Conservation (phyloP, 805 yeast species). For the Monosporozyma siamensis region DNA sequence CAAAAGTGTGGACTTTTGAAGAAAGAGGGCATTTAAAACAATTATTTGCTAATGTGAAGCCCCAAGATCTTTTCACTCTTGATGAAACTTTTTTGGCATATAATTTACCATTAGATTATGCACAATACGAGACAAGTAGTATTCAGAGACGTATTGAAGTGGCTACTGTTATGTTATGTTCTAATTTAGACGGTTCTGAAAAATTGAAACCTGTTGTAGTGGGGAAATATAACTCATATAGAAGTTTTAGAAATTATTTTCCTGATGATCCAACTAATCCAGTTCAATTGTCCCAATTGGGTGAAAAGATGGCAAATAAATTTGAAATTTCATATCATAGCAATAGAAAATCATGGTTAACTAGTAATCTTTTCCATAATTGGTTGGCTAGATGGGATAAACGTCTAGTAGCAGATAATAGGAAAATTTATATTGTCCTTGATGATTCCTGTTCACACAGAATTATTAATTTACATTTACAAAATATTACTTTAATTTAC, state of each 20-base stretch:
- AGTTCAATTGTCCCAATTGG: slow-evolving; percentile 22
- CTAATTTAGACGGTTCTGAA: slow-evolving; percentile 55
- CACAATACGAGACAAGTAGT: slow-evolving; percentile 35
- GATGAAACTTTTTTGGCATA: slow-evolving; percentile 55
- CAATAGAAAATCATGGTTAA: slow-evolving; percentile 53
- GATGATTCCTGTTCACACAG: slow-evolving; percentile 60
- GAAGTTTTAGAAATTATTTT: slow-evolving; percentile 32
- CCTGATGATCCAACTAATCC: slow-evolving; percentile 26
- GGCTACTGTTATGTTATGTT: slow-evolving; percentile 51
- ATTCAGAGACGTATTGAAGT: slow-evolving; percentile 33
- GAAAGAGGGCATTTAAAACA: slow-evolving; percentile 43
- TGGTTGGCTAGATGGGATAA: slow-evolving; percentile 54
- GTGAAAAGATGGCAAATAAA: slow-evolving; percentile 39
- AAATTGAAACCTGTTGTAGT: slow-evolving; percentile 52
- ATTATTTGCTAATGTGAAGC: slow-evolving; percentile 38
- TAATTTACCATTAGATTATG: slow-evolving; percentile 51
- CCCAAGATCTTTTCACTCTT: slow-evolving; percentile 46
- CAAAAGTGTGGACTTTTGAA: slow-evolving; percentile 53
- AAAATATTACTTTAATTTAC: slow-evolving; percentile 34
- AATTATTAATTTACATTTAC: slow-evolving; percentile 42
- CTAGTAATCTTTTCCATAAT: slow-evolving; percentile 53
- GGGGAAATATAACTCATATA: slow-evolving; percentile 45
- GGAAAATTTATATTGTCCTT: slow-evolving; percentile 46
- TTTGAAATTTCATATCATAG: slow-evolving; percentile 49
- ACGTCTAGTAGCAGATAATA: slow-evolving; percentile 37